Conservation (phyloP, 2,329 filamentous ascomycete species). For the Trichoderma aggressivum region DNA sequence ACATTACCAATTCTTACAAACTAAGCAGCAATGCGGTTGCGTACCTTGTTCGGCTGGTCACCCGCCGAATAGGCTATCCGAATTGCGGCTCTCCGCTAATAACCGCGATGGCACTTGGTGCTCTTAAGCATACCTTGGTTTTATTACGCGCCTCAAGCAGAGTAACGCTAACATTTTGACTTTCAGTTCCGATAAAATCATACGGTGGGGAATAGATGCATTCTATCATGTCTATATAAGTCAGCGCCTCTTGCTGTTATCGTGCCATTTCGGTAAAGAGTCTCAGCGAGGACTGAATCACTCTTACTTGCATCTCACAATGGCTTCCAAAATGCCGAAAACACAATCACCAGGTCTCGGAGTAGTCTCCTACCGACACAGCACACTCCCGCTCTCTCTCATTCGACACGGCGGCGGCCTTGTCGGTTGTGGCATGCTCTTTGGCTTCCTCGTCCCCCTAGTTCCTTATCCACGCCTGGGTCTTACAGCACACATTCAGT, state of each 20-base stretch:
- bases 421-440: slow-evolving; percentile 11
- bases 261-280: neutral
- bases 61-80: neutral
- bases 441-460: slow-evolving; percentile 18
- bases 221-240: neutral
- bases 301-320: neutral
- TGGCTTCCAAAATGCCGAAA: slow-evolving; percentile 3
- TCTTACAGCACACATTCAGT: slow-evolving; percentile 17
- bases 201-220: neutral
- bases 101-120: neutral
- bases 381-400: slow-evolving; percentile 9
- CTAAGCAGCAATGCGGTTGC: neutral
- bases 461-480: slow-evolving; percentile 15
- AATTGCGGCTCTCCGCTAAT: neutral
- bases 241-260: neutral
- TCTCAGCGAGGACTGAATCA: too few relatives aligned
- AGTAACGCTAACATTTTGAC: neutral
- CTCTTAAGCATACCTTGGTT: neutral
- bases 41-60: neutral
- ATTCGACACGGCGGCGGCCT: slow-evolving; percentile 14
- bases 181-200: neutral
- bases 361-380: neutral
- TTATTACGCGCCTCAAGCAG: neutral
- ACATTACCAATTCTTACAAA: neutral
- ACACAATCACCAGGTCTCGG: neutral